Base-by-base conservation (phyloP, 2,329 filamentous ascomycete genomes). In the Ophiosphaerella narmari region DNA sequence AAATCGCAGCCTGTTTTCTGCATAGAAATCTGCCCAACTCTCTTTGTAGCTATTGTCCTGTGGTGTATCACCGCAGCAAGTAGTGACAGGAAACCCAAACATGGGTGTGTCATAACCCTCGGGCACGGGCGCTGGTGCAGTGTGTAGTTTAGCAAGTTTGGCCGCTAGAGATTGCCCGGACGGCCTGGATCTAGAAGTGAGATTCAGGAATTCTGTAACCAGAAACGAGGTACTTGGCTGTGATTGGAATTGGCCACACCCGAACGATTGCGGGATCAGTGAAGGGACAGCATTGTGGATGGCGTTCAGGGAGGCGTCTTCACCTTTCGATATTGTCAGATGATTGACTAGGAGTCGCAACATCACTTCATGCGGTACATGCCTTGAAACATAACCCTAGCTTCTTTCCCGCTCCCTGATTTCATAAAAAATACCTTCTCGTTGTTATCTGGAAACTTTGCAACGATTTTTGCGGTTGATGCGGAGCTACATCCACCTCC, bases 11-110 rank as follows among this genome's bases (percentile, higher is more conserved):
- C 92, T 80, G 60, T 87, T 86, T 26, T 95, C 80, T 1, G 88
- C 89, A 69, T 90, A 97, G 65, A 97, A 97, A 0, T 90, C 86
- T 1, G 89, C 85, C 93, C 93, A 97, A 9, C 84, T 88, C 5
- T 78, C 75, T 40, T 79, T 82, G 76, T 83, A 96, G 0, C 75
- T 75, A 67, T 97, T 97, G 40, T 91, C 84, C 74, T 97, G 93
- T 35, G 82, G 82, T 7, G 90, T 94, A 39, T 90, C 84, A 2
- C 92, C 92, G 72, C 93, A 97, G 73, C 89, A 96, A 0, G 92
- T 97, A 1, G 88, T 77, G 0, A 88, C 86, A 0, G 89, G 88
- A 66, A 97, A 97, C 2, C 93, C 93, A 60, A 93, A 97, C 74
- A 86, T 78, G 2, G 85, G 84, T 33, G 67, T 78, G 1, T 80